Conservation (phyloP, 352 stramenopile species). For the Phytopythium ostracodes region DNA sequence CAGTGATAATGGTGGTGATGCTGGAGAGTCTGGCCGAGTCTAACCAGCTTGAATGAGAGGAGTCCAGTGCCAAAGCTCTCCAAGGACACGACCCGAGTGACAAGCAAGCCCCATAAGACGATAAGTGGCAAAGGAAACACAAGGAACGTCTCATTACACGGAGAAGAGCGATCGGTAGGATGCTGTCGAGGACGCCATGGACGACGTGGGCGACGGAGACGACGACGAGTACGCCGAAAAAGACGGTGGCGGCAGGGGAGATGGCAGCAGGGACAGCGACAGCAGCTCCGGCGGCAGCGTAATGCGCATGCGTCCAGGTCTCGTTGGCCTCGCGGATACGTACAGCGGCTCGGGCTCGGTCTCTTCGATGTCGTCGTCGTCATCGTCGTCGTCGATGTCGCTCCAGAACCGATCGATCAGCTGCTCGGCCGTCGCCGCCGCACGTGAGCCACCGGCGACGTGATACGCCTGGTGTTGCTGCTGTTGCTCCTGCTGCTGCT, state of each 20-base stretch:
- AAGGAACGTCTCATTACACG: not conserved
- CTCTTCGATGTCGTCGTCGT: slow-evolving; percentile 8
- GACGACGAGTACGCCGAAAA: slow-evolving; percentile 9
- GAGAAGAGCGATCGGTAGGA: slow-evolving; percentile 8
- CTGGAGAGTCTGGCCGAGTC: not conserved
- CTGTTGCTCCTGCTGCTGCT: not conserved
- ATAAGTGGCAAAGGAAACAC: not conserved
- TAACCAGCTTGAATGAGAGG: too few species aligned
- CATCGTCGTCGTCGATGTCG: slow-evolving; percentile 6
- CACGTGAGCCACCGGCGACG: not conserved
- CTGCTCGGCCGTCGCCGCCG: not conserved
- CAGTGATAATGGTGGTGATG: not conserved
- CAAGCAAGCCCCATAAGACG: not conserved
- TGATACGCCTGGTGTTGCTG: not conserved
- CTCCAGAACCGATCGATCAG: slow-evolving; percentile 10
- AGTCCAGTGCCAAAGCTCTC: too few species aligned
- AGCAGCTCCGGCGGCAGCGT: not conserved
- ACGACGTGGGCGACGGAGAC: slow-evolving; percentile 15
- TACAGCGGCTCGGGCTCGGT: not conserved
- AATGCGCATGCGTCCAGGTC: not conserved
- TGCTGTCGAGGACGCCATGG: slow-evolving; percentile 8
- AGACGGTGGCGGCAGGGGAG: not conserved
- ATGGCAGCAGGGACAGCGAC: not conserved
- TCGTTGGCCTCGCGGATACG: not conserved
- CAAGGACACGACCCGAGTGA: too few species aligned